Percentiles rank a stretch among this genome's conserved stretches.
phyloP scores from a whole-genome alignment of 768 basidiomycete genomes.

The Xerocomellus intermedius region DNA sequence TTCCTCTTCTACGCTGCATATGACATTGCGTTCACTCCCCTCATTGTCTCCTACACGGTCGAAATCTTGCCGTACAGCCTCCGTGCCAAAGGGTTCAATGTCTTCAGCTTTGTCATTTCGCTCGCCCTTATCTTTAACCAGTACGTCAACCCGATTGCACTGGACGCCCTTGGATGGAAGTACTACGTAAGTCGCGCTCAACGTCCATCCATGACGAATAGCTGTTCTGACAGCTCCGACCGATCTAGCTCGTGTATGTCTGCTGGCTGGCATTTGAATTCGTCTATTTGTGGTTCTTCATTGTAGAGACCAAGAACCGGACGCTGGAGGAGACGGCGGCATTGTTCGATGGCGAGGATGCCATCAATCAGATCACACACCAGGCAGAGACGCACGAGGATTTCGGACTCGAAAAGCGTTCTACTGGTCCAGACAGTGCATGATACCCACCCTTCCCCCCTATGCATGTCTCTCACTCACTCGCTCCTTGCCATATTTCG shows the following conservation, averaged over 20 bases:
- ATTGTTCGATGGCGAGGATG: slow-evolving; percentile 71
- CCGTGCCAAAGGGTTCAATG: slow-evolving; percentile 82
- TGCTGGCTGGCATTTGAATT: slow-evolving; percentile 67
- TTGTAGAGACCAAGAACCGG: slow-evolving; percentile 70
- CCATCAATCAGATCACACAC: slow-evolving; percentile 36
- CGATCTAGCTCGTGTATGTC: slow-evolving; percentile 59
- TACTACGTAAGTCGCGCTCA: slow-evolving; percentile 54
- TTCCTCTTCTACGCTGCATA: slow-evolving; percentile 81
- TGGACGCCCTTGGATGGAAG: slow-evolving; percentile 65
- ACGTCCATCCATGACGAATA: neutral
- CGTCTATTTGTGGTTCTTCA: slow-evolving; percentile 62
- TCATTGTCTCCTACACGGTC: slow-evolving; percentile 83
- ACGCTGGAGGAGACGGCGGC: slow-evolving; percentile 82
- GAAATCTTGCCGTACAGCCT: slow-evolving; percentile 84
- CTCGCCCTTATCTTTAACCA: slow-evolving; percentile 86
- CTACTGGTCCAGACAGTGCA: neutral
- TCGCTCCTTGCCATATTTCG: neutral
- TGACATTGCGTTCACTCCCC: slow-evolving; percentile 82
- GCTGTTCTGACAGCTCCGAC: neutral
- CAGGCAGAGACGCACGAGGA: slow-evolving; percentile 22
- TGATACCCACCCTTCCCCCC: neutral
- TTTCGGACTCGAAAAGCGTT: slow-evolving; percentile 20
- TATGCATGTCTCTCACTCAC: neutral
- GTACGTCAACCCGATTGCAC: slow-evolving; percentile 81
- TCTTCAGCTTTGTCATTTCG: slow-evolving; percentile 80